phyloP scores from a whole-genome alignment of 106 monocot genomes.

The Dendrobium nobile region DNA sequence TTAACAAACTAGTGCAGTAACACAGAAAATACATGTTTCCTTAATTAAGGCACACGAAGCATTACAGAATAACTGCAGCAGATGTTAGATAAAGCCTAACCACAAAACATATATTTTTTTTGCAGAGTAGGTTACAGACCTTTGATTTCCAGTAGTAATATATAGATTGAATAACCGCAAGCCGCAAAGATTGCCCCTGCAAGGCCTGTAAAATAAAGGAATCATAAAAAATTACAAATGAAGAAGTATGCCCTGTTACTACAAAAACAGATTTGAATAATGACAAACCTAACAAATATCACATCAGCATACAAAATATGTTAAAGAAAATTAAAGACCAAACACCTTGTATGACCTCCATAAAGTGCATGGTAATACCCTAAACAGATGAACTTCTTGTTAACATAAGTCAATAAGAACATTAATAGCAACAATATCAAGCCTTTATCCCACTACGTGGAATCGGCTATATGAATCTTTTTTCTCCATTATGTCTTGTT shows the following conservation, averaged over 20 bases:
- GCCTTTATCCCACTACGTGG: too few species aligned
- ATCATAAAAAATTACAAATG: background rate
- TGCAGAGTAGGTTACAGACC: conserved; percentile 15
- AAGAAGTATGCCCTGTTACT: background rate
- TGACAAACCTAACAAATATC: background rate
- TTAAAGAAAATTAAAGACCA: background rate
- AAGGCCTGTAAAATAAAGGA: conserved; percentile 32
- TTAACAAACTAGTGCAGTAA: background rate
- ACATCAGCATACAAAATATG: background rate
- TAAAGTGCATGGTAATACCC: too few species aligned
- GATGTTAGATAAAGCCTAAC: background rate
- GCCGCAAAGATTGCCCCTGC: conserved; percentile 29
- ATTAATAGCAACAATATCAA: too few species aligned
- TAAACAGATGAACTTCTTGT: too few species aligned
- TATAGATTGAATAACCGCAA: conserved; percentile 42
- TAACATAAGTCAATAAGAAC: background rate
- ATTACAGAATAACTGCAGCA: background rate
- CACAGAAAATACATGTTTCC: conserved; percentile 1
- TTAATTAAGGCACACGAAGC: background rate
- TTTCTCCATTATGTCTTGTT: too few species aligned
- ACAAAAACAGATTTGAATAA: conserved; percentile 2
- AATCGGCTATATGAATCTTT: too few species aligned
- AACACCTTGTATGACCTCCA: too few species aligned
- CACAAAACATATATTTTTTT: background rate
- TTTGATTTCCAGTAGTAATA: conserved; percentile 61